These are phyloP conservation scores for Coemansia sp. DNA, from an alignment of 192 early-diverging fungal genomes.

Conservation along the genomic window DNA sequence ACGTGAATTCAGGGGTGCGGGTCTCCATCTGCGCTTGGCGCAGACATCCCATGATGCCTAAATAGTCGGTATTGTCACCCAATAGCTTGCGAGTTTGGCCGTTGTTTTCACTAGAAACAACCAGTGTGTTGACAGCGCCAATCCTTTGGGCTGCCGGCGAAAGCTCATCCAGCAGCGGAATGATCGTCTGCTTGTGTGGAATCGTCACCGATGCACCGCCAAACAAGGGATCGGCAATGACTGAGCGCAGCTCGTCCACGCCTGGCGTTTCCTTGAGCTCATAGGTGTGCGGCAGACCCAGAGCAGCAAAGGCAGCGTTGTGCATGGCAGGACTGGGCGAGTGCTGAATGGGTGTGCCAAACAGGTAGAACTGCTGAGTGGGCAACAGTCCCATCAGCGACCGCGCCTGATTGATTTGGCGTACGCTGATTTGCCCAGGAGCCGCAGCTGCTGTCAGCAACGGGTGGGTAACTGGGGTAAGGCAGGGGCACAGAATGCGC, in stretches of 20 bases:
- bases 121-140: constrained; percentile 94
- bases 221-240: constrained; percentile 60
- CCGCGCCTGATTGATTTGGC: constrained; percentile 74
- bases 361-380: constrained; percentile 73
- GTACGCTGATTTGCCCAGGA: constrained; percentile 86
- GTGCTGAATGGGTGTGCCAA: constrained; percentile 86
- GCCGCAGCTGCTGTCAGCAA: constrained; percentile 77
- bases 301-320: constrained; percentile 81
- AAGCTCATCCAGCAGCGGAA: constrained; percentile 68
- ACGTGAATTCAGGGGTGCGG: constrained; percentile 8
- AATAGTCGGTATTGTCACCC: constrained; percentile 96
- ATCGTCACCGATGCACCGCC: constrained; percentile 96
- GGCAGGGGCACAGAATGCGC: constrained; percentile 80
- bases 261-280: constrained; percentile 66
- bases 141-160: constrained; percentile 77
- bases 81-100: constrained; percentile 36
- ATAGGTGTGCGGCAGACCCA: constrained; percentile 86
- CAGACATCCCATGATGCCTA: constrained; percentile 77
- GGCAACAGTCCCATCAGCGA: constrained; percentile 66
- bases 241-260: constrained; percentile 58
- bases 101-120: constrained; percentile 12
- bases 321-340: constrained; percentile 91
- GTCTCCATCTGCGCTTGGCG: constrained; percentile 34
- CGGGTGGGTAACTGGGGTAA: constrained; percentile 94
- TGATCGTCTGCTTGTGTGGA: constrained; percentile 88